Conservation (phyloP, 345 rosid species). For the Aquilaria malaccensis region DNA sequence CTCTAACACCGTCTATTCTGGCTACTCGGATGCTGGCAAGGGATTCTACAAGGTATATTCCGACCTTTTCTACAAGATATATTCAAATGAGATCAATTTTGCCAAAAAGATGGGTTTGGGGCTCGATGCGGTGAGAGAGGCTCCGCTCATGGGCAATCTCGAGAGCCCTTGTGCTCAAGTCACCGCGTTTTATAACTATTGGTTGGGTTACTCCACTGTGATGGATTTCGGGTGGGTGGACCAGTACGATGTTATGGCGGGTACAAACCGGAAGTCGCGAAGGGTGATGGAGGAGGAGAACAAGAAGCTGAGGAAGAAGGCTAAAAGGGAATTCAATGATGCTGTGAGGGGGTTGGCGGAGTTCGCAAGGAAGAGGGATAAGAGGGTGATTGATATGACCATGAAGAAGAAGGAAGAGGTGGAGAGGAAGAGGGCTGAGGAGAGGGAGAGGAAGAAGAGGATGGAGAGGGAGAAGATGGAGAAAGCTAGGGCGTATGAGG, state of each 20-base stretch:
- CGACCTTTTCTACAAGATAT: slow-evolving; percentile 61
- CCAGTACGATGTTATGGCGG: slow-evolving; percentile 64
- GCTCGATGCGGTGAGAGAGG: slow-evolving; percentile 49
- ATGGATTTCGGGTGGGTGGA: slow-evolving; percentile 95
- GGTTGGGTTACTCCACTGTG: slow-evolving; percentile 75
- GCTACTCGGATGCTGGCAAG: slow-evolving; percentile 58
- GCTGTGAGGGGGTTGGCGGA: slow-evolving; percentile 74
- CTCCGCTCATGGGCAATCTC: slow-evolving; percentile 86
- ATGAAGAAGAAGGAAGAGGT: slow-evolving; percentile 58
- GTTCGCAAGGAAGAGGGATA: slow-evolving; percentile 90
- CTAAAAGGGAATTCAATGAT: slow-evolving; percentile 72
- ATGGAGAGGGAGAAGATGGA: slow-evolving; percentile 65
- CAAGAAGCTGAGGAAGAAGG: slow-evolving; percentile 85
- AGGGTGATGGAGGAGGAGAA: slow-evolving; percentile 94
- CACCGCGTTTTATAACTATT: slow-evolving; percentile 76
- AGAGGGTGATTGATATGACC: slow-evolving; percentile 78
- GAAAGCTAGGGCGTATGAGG: slow-evolving; percentile 42
- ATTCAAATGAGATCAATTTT: slow-evolving; percentile 52
- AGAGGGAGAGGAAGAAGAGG: slow-evolving; percentile 56
- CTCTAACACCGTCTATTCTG: slow-evolving; percentile 63
- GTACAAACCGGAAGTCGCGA: slow-evolving; percentile 63
- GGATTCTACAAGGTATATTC: slow-evolving; percentile 84
- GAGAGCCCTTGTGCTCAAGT: slow-evolving; percentile 69
- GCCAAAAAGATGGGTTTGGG: slow-evolving; percentile 55
- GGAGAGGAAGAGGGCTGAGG: slow-evolving; percentile 56